phyloP scores from a whole-genome alignment of 169 alveolate species.

The Plasmodium gaboni region DNA sequence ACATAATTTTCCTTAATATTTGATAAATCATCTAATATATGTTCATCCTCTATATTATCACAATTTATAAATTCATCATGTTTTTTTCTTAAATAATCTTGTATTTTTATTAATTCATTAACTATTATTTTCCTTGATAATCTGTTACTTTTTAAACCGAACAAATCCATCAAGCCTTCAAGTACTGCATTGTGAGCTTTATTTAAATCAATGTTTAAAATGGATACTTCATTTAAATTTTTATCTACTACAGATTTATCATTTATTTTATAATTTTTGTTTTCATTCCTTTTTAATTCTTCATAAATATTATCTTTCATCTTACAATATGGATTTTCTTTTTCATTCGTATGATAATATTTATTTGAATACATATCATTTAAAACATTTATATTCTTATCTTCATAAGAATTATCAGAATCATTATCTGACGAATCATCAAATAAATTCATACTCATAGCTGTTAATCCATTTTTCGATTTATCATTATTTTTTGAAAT shows the following conservation, averaged over 20 bases:
- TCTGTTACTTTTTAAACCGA: slow-evolving; percentile 45
- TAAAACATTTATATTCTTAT: no score
- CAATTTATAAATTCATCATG: background rate
- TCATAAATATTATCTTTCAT: no score
- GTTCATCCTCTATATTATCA: background rate
- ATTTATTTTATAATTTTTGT: background rate
- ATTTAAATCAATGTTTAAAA: slow-evolving; percentile 43
- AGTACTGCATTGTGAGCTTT: slow-evolving; percentile 30
- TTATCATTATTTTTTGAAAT: no score
- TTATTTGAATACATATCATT: no score
- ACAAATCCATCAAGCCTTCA: slow-evolving; percentile 57
- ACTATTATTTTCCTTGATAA: slow-evolving; percentile 47
- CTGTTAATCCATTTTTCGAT: no score
- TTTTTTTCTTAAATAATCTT: slow-evolving; percentile 18
- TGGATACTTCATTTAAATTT: slow-evolving; percentile 16
- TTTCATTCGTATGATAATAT: no score
- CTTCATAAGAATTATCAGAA: no score
- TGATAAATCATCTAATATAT: background rate
- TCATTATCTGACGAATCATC: no score
- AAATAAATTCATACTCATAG: no score
- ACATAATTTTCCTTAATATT: background rate
- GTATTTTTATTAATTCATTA: slow-evolving; percentile 44
- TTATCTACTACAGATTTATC: slow-evolving; percentile 4
- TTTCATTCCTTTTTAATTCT: background rate
- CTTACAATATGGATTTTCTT: no score